Evolutionary conservation across 768 basidiomycete genomes (phyloP), one percentile per base, ranked within the genome.

Genomic region (Cystofilobasidium bisporidii): DNA sequence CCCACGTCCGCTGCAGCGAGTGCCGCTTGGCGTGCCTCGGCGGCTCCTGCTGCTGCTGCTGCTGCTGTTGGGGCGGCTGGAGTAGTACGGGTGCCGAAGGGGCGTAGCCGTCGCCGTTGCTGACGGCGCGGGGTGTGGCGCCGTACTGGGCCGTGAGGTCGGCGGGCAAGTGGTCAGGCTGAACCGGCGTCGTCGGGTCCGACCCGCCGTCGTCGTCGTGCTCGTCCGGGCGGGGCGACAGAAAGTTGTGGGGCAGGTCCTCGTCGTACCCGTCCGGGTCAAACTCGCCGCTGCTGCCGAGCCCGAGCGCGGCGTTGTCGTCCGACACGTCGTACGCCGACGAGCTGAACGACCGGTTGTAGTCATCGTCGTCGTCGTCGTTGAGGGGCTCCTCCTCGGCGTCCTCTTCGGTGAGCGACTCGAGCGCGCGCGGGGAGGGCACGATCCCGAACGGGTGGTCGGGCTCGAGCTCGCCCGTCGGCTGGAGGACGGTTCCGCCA

Each of bases 231-330:
- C 40, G 28, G 40, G 40, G 60, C 36, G 40, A 40, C 22, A 43
- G 26, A 32, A 61, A 61, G 60, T 61, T 61, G 24, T 41, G 40
- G 18, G 60, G 60, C 40, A 30, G 24, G 40, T 61, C 53, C 30
- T 24, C 50, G 28, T 56, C 50, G 48, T 48, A 57, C 10, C 45
- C 47, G 47, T 66, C 67, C 6, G 48, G 40, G 30, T 61, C 60
- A 45, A 43, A 61, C 2, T 43, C 60, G 36, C 60, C 60, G 28
- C 40, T 61, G 32, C 55, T 15, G 43, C 63, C 61, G 30, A 68
- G 47, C 4, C 67, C 67, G 22, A 68, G 43, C 5, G 67, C 67
- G 41, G 57, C 55, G 50, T 68, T 68, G 67, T 68, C 67, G 43
- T 68, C 67, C 38, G 53, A 56, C 5, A 32, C 14, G 30, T 56